phyloP scores from a whole-genome alignment of 306 rosid genomes.

The Castanospermum australe region DNA sequence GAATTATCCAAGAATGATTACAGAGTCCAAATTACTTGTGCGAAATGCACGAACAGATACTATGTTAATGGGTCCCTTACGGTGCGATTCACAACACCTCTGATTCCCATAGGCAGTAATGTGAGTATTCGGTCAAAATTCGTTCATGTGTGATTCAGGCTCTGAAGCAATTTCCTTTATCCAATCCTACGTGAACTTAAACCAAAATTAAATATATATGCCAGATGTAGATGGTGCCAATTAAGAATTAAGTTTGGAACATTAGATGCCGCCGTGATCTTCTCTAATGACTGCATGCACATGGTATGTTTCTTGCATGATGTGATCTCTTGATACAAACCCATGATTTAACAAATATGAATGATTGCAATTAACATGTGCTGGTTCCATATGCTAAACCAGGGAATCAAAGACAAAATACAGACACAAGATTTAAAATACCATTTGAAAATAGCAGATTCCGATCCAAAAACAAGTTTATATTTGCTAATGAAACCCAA shows the following conservation, averaged over 20 bases:
- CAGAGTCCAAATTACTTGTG: too few species aligned
- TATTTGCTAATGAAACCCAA: background rate
- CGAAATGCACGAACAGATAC: too few species aligned
- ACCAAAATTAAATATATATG: background rate
- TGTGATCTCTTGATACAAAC: background rate
- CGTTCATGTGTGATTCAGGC: too few species aligned
- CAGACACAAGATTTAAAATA: background rate
- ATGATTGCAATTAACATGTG: background rate
- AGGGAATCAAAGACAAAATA: background rate
- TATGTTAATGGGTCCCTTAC: too few species aligned
- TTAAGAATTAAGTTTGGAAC: background rate
- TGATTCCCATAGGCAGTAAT: too few species aligned
- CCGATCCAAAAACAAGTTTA: background rate
- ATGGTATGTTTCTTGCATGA: slow-evolving; percentile 1
- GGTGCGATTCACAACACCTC: too few species aligned
- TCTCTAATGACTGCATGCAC: slow-evolving; percentile 17
- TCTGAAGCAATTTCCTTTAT: too few species aligned
- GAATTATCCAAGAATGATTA: too few species aligned
- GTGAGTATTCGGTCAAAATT: too few species aligned
- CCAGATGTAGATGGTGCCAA: background rate
- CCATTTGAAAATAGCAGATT: background rate
- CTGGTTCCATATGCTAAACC: background rate
- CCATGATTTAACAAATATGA: background rate
- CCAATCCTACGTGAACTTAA: too few species aligned
- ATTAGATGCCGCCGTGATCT: slow-evolving; percentile 17